These are phyloP conservation scores for Mrakia gelida DNA, from an alignment of 768 basidiomycete genomes.

Conservation along the genomic window DNA sequence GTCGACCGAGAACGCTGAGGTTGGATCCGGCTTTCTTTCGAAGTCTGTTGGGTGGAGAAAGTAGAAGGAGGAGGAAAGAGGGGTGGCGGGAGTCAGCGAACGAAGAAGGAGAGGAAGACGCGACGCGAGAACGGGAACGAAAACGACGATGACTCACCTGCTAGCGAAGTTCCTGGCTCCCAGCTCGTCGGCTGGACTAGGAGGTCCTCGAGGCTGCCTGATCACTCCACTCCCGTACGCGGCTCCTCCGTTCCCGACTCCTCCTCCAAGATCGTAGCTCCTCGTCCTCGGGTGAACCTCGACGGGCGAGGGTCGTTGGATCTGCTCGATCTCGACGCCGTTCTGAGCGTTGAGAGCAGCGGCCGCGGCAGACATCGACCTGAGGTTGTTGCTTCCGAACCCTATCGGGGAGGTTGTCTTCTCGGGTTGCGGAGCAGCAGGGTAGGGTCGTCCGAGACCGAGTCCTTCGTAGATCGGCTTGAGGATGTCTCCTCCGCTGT, in stretches of 20 bases:
- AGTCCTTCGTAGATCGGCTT: slow-evolving; percentile 67
- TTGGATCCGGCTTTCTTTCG: neutral
- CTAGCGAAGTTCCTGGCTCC: slow-evolving; percentile 34
- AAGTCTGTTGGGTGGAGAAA: neutral
- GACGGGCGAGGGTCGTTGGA: neutral
- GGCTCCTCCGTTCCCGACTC: slow-evolving; percentile 6
- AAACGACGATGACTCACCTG: neutral
- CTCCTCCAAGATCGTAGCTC: slow-evolving; percentile 11
- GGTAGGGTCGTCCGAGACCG: slow-evolving; percentile 69
- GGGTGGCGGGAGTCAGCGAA: too few species aligned
- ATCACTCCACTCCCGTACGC: slow-evolving; percentile 45
- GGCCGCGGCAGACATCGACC: slow-evolving; percentile 5
- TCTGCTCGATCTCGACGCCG: neutral
- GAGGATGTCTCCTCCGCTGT: neutral
- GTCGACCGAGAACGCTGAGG: slow-evolving; percentile 1
- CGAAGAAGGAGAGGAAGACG: too few species aligned
- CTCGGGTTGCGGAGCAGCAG: slow-evolving; percentile 40
- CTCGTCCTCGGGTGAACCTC: neutral
- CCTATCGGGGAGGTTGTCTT: slow-evolving; percentile 32
- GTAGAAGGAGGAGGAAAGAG: too few species aligned
- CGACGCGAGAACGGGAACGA: too few species aligned
- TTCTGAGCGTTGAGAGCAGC: neutral
- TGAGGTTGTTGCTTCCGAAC: slow-evolving; percentile 15
- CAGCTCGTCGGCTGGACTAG: slow-evolving; percentile 57
- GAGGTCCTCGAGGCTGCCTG: slow-evolving; percentile 83